These are phyloP conservation scores for Populus hybrid DNA, from an alignment of 441 rosid species.

Conservation along the genomic window DNA sequence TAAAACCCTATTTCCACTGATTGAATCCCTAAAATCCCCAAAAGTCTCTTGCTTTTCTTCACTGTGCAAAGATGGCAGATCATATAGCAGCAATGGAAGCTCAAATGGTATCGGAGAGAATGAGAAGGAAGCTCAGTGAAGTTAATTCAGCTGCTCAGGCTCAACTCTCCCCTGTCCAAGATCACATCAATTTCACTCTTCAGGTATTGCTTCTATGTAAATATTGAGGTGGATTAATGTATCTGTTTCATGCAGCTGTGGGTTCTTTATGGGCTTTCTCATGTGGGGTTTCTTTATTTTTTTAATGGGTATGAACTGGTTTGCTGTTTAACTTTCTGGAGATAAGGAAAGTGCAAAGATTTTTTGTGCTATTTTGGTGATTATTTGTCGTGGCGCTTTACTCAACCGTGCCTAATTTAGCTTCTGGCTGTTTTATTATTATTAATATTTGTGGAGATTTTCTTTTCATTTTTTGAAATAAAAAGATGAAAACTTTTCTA, in stretches of 20 bases:
- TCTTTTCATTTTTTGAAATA: background rate
- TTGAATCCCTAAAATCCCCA: background rate
- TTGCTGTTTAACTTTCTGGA: background rate
- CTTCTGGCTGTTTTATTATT: background rate
- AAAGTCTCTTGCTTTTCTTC: background rate
- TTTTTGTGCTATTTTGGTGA: background rate
- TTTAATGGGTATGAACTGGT: background rate
- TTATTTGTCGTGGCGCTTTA: background rate
- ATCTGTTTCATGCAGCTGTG: background rate
- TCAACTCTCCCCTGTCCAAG: conserved; percentile 74
- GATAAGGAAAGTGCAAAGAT: background rate
- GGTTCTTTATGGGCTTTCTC: background rate
- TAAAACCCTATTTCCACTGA: background rate
- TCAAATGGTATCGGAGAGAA: conserved; percentile 62
- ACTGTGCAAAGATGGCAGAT: conserved; percentile 35
- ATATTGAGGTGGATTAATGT: background rate
- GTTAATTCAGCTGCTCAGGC: conserved; percentile 64
- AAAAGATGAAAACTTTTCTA: background rate
- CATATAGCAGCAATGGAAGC: conserved; percentile 59
- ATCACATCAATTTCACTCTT: conserved; percentile 86
- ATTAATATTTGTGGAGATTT: background rate
- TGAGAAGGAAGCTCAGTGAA: conserved; percentile 61
- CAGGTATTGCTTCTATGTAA: conserved; percentile 42
- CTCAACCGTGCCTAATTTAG: background rate
- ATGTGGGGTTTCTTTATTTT: background rate